Evolutionary conservation across 345 rosid species (phyloP), one percentile per base, ranked within the genome.

Genomic region (Eucalyptus regnans): DNA sequence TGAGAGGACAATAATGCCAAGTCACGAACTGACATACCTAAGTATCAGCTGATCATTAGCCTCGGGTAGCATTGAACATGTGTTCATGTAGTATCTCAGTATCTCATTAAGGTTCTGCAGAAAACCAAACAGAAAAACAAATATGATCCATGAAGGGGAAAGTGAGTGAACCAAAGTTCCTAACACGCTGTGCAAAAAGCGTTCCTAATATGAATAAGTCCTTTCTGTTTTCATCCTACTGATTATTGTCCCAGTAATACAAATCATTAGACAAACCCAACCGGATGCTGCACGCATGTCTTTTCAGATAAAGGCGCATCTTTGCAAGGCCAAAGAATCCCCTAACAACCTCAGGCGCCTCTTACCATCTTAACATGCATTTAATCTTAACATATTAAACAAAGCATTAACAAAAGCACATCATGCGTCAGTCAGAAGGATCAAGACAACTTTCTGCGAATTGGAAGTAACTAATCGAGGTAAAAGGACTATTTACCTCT

Each of bases 71-170:
- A 89, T 91, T 41, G 90, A 91, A 89, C 93, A 95, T 83, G 95
- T 90, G 89, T 92, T 95, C 89, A 85, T 93, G 86, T 91, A 96
- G 92, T 87, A 92, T 89, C 90, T 90, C 88, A 96, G 91, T n/a
- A 94, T 86, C 62, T 95, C 99, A 56, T 92, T 95, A 68, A 96
- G 96, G 49, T 96, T 96, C 98, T 96, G 94, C 90, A 90, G 71
- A 90, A 52, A 76, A 89, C 60, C 89, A 88, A 54, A 56, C 33
- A 84, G 52, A 52, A 50, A 64, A 86, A 79, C 27, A 76, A 84
- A 81, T 10, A 50, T 56, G 44, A 52, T 43, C 12, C 9, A 54
- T 25, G 12, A 29, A 49, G 20, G 64, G 2, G 33, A 50, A 37
- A 31, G 79, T 89, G 29, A 76, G 48, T 0, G 15, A 76, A 23